Evolutionary conservation across 1,284 basidiomycete genomes (phyloP), one percentile per base, ranked within the genome.

Genomic region (Cryptococcus sp.): DNA sequence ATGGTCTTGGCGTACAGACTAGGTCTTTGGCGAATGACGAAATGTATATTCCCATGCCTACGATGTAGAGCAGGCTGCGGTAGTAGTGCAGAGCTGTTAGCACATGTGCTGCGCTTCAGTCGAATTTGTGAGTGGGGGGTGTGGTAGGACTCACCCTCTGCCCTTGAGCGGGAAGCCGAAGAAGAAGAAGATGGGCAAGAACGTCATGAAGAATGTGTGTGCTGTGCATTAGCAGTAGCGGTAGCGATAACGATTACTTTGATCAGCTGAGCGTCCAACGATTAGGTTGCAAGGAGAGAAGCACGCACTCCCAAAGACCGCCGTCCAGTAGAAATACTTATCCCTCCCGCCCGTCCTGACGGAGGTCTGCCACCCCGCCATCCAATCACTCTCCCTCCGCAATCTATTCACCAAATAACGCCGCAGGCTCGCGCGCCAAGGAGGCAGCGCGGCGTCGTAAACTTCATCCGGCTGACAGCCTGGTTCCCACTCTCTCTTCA

Each of bases 181-280:
- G 83, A 93, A 97, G 74, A 89, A 95, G 57, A 91, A 82, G 3
- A 88, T 81, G 0, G 95, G 94, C 1, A 98, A 80, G 65, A 90
- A 85, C 25, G 88, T 86, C 85, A 95, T 90, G 82, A 98, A 98
- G 81, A 95, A 97, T 0, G 91, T 94, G 72, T 97, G 94, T 0
- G 93, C 77, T 77, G 43, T 1, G 16, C n/a, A n/a, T n/a, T n/a
- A n/a, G n/a, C n/a, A n/a, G n/a, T n/a, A n/a, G n/a, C 48, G 42
- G 41, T 38, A 52, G 3, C 20, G 5, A 27, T 53, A 6, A 53
- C 19, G n/a, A 22, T 17, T 4, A n/a, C n/a, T n/a, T n/a, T n/a
- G n/a, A n/a, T n/a, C n/a, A n/a, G n/a, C n/a, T n/a, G n/a, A n/a
- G n/a, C n/a, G n/a, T n/a, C n/a, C n/a, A n/a, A n/a, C n/a, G n/a